These are phyloP conservation scores for Dictyophora rubrovolvata DNA, from an alignment of 768 basidiomycete genomes.

Conservation along the genomic window DNA sequence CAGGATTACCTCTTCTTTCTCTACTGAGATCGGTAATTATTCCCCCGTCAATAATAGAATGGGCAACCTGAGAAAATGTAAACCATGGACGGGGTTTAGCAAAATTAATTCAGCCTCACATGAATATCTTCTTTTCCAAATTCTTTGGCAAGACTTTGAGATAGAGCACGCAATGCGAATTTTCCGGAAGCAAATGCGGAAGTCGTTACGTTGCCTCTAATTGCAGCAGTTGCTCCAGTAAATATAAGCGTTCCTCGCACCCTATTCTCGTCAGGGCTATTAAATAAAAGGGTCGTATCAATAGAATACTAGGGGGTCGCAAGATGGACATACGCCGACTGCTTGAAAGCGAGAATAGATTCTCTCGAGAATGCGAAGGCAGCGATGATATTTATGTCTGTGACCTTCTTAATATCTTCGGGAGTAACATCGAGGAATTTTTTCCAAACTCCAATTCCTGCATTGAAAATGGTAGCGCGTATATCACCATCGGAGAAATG, in stretches of 20 bases:
- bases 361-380: slow-evolving; percentile 58
- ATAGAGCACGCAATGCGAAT: slow-evolving; percentile 49
- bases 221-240: slow-evolving; percentile 62
- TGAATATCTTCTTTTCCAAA: slow-evolving; percentile 69
- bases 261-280: slow-evolving; percentile 27
- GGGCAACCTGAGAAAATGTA: slow-evolving; percentile 26
- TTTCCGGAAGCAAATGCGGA: slow-evolving; percentile 59
- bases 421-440: slow-evolving; percentile 55
- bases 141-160: slow-evolving; percentile 66
- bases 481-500: slow-evolving; percentile 40
- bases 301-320: neutral
- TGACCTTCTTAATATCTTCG: slow-evolving; percentile 40
- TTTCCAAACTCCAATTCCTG: slow-evolving; percentile 48
- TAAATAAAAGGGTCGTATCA: neutral
- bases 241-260: slow-evolving; percentile 58
- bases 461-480: slow-evolving; percentile 58
- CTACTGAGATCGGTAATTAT: slow-evolving; percentile 32
- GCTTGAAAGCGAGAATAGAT: slow-evolving; percentile 48
- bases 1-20: slow-evolving; percentile 20
- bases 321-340: slow-evolving; percentile 10
- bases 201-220: slow-evolving; percentile 51
- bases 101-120: slow-evolving; percentile 26
- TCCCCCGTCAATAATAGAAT: slow-evolving; percentile 36
- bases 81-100: neutral
- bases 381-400: slow-evolving; percentile 44